A percentile compares a stretch with the other conserved stretches of the same genome.
phyloP scores from a whole-genome alignment of 2,329 filamentous ascomycete species.

The Colletotrichum acutatum region DNA sequence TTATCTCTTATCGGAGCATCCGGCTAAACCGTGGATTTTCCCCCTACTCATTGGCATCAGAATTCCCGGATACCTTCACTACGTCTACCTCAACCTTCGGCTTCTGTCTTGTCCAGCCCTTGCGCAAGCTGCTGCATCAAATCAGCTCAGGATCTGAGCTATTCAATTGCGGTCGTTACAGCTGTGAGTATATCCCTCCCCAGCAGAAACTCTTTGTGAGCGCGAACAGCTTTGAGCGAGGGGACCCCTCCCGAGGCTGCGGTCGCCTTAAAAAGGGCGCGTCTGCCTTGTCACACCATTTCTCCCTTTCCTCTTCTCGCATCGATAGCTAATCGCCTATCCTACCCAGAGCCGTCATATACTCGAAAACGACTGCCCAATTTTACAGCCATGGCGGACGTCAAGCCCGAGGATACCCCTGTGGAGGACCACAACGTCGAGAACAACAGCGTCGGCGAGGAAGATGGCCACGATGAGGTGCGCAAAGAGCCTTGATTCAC shows the following conservation, averaged over 20 bases:
- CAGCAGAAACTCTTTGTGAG: not conserved
- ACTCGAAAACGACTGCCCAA: not conserved
- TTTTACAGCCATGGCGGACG: constrained; percentile 41
- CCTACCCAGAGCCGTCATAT: not conserved
- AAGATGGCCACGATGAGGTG: constrained; percentile 61
- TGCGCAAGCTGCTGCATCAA: constrained; percentile 21
- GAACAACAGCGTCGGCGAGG: constrained; percentile 41
- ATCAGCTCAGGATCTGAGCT: constrained; percentile 15
- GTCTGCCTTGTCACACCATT: constrained; percentile 16
- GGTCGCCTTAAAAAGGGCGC: constrained; percentile 18
- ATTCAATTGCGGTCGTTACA: not conserved
- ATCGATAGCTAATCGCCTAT: not conserved
- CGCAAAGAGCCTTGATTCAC: constrained; percentile 39
- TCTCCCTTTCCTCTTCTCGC: not conserved
- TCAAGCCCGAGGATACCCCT: constrained; percentile 42
- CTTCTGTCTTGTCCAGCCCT: not conserved
- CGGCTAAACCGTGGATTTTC: constrained; percentile 30
- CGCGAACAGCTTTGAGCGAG: not conserved
- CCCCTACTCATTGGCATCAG: constrained; percentile 20
- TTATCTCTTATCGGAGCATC: constrained; percentile 29
- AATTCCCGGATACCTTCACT: constrained; percentile 5
- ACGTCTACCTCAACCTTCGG: constrained; percentile 11
- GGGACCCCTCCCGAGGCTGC: constrained; percentile 17
- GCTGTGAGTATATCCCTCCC: not conserved
- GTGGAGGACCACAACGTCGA: constrained; percentile 47